phyloP scores from a whole-genome alignment of 2,329 filamentous ascomycete species.

The Grosmannia huntii region DNA sequence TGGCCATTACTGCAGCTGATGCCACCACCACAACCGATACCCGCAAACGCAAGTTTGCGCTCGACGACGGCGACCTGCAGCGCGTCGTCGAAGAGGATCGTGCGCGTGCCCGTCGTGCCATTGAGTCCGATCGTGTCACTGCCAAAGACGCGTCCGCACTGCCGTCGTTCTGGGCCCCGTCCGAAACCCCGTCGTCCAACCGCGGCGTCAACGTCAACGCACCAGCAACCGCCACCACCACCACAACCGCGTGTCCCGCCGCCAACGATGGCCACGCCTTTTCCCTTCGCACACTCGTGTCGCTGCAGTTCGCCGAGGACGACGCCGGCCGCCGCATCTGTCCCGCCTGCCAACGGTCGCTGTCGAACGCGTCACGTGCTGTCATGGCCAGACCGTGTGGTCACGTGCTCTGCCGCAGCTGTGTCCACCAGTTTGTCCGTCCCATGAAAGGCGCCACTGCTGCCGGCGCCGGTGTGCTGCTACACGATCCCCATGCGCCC shows the following conservation, averaged over 20 bases:
- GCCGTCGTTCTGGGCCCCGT: constrained; percentile 88
- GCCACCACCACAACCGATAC: constrained; percentile 11
- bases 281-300: constrained; percentile 65
- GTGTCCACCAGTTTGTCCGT: constrained; percentile 71
- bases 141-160: constrained; percentile 50
- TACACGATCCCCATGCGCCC: constrained; percentile 47
- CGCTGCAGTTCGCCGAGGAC: constrained; percentile 54
- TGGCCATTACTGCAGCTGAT: not conserved
- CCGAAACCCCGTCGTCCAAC: constrained; percentile 59
- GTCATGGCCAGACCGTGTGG: constrained; percentile 79
- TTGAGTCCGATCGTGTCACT: constrained; percentile 59
- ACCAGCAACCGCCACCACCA: not conserved
- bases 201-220: constrained; percentile 27
- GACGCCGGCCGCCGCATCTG: constrained; percentile 39
- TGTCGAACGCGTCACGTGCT: constrained; percentile 73
- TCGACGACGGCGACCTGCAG: constrained; percentile 65
- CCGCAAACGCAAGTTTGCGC: constrained; percentile 63
- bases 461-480: constrained; percentile 9
- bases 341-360: constrained; percentile 70
- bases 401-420: constrained; percentile 79
- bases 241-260: constrained; percentile 4
- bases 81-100: constrained; percentile 58
- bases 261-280: constrained; percentile 47
- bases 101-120: constrained; percentile 52
- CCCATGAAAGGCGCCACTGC: constrained; percentile 26